Evolutionary conservation across 2,329 filamentous ascomycete genomes (phyloP).

Genomic region (Calonectria pteridis): DNA sequence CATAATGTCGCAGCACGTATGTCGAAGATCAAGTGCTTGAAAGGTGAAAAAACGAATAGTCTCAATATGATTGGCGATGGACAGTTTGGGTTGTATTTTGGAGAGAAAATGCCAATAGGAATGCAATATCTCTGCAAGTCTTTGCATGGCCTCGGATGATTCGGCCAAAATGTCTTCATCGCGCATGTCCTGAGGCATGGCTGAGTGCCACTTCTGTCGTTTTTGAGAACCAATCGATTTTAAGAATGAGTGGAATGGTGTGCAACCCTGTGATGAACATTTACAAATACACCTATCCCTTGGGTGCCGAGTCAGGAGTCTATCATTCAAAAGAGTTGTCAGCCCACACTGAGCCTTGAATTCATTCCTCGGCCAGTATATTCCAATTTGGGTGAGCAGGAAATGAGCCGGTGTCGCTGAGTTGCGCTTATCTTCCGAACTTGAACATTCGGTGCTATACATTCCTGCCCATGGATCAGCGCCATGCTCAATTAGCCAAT

Average conservation of each 20-base stretch:
- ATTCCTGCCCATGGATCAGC: neutral
- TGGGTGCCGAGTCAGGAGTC: neutral
- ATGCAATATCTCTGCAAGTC: neutral
- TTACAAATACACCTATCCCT: neutral
- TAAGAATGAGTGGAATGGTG: neutral
- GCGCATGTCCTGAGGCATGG: neutral
- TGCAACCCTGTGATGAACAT: neutral
- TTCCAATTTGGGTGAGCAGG: neutral
- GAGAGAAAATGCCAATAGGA: neutral
- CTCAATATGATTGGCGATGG: neutral
- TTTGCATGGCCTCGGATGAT: neutral
- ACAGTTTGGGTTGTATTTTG: neutral
- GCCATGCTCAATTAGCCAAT: neutral
- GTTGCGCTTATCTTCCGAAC: neutral
- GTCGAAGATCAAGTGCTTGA: neutral
- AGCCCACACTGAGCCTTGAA: too few species aligned
- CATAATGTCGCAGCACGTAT: neutral
- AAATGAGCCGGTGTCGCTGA: neutral
- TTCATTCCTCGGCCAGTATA: neutral
- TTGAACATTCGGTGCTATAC: fast-evolving
- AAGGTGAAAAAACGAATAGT: neutral
- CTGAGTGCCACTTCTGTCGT: neutral
- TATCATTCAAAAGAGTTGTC: neutral
- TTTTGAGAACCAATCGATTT: neutral
- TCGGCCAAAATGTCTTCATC: neutral